Base-by-base conservation (phyloP, 345 rosid genomes). In the Cardamine chenopodiifolia region DNA sequence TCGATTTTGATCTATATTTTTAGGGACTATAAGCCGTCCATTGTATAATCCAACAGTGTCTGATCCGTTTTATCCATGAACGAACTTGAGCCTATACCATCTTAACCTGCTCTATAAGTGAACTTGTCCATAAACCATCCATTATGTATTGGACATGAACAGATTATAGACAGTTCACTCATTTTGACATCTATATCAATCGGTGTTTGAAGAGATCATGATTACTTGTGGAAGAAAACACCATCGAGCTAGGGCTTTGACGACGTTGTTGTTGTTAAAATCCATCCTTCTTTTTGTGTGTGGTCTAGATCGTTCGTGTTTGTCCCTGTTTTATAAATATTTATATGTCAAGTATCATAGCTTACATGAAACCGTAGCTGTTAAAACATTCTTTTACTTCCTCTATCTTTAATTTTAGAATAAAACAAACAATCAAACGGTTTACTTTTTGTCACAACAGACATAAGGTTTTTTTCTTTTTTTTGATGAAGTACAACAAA, bases 151-250 rank as follows among this genome's bases (percentile, higher is more conserved):
- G 26, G 26, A 23, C 3, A 23, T 23, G n/a, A n/a, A n/a, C n/a
- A n/a, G n/a, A n/a, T n/a, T n/a, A n/a, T n/a, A n/a, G n/a, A n/a
- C n/a, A n/a, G n/a, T n/a, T n/a, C n/a, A n/a, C n/a, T n/a, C n/a
- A n/a, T n/a, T n/a, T n/a, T n/a, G n/a, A n/a, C n/a, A n/a, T n/a
- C n/a, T n/a, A n/a, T n/a, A n/a, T n/a, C n/a, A n/a, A n/a, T n/a
- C 2, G 70, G 79, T 45, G 2, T 26, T 26, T 3, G 63, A 68
- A 28, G 58, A 52, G 31, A 69, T 62, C 49, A 62, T 68, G 57
- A 76, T 42, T 6, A n/a, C 57, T 61, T 76, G 79, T 62, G 69
- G 50, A 42, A 76, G 22, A 76, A 76, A 18, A 44, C 37, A 76
- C 70, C 78, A 74, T 11, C 12, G 29, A 62, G 28, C 22, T 66